Percentiles rank a stretch among this genome's conserved stretches.
Evolutionary conservation across 140 eudicot genomes (phyloP).

Genomic region (Senecio squalidus): DNA sequence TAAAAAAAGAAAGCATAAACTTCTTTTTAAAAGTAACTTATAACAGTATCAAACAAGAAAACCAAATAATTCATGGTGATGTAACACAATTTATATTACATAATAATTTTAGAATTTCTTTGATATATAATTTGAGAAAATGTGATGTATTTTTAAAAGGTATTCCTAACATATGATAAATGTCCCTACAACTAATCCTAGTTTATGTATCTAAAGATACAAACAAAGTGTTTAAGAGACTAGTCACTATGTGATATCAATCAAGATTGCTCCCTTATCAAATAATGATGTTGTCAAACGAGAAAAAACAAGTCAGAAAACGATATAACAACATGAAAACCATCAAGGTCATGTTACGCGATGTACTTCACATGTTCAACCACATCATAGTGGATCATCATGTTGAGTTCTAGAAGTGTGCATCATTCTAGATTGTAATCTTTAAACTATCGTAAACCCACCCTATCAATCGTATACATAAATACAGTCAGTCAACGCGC

Average conservation of each 20-base stretch:
- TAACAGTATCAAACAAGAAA: constrained; percentile 22
- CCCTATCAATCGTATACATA: neutral
- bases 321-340: neutral
- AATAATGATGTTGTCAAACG: neutral
- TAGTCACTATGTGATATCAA: neutral
- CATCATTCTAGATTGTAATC: neutral
- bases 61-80: constrained; percentile 18
- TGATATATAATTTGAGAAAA: neutral
- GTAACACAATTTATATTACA: constrained; percentile 6
- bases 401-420: neutral
- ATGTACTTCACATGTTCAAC: neutral
- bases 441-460: neutral
- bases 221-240: neutral
- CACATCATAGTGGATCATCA: neutral
- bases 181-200: too few relatives aligned
- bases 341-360: neutral
- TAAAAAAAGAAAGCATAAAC: constrained; percentile 21
- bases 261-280: neutral
- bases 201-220: too few relatives aligned
- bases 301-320: neutral
- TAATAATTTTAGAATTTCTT: neutral
- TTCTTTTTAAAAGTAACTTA: constrained; percentile 16
- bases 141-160: neutral
- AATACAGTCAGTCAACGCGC: neutral
- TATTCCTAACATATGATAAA: too few relatives aligned